Conservation (phyloP, 2,329 filamentous ascomycete species). For the Ophiostoma piceae region DNA sequence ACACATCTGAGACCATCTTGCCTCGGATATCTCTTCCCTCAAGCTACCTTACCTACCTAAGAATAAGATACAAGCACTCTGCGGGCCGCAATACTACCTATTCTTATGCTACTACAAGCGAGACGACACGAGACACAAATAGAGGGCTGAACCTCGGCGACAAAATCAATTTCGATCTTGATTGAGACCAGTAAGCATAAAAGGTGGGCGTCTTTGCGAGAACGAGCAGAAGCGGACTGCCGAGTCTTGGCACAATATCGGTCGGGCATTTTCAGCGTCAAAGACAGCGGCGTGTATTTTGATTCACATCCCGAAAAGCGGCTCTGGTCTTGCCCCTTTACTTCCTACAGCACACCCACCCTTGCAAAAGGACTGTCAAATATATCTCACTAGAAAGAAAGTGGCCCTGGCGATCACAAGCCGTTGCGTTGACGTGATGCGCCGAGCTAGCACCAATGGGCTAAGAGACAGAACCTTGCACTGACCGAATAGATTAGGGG, state of each 20-base stretch:
- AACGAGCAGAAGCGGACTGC: conserved; percentile 3
- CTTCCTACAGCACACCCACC: neutral
- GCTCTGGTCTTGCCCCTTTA: neutral
- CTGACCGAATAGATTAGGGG: neutral
- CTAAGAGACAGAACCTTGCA: too few relatives aligned
- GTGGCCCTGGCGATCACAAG: conserved; percentile 3
- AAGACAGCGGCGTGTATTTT: neutral
- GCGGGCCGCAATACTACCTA: neutral
- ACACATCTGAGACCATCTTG: neutral
- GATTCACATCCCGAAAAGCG: neutral
- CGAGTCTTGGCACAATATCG: neutral
- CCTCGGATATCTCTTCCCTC: neutral
- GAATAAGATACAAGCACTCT: neutral
- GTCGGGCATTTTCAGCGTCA: neutral
- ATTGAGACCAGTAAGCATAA: neutral
- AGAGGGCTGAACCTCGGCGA: neutral
- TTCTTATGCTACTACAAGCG: neutral
- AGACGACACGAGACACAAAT: neutral
- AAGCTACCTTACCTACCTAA: neutral
- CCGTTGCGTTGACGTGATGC: neutral
- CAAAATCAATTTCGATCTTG: neutral
- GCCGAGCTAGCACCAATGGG: neutral
- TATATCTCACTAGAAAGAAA: neutral
- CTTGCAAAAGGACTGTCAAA: neutral
- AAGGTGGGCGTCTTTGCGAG: neutral